Conservation (phyloP, 176 grass and related monocot species). For the Oryza australiensis region DNA sequence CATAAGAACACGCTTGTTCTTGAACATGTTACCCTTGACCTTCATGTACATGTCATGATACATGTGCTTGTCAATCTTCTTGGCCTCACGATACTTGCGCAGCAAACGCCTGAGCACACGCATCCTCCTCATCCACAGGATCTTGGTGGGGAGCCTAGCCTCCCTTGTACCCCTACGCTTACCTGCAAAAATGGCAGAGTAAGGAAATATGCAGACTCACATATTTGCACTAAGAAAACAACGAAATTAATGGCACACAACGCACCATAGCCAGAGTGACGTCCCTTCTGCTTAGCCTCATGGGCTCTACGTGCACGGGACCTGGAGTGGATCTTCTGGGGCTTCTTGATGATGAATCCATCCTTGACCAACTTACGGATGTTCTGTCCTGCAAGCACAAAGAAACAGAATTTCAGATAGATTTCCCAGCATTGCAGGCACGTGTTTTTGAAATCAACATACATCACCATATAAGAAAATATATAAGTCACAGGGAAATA, state of each 20-base stretch:
- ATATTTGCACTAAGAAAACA: background rate
- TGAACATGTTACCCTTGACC: conserved; percentile 72
- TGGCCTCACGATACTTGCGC: conserved; percentile 63
- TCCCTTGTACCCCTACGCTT: conserved; percentile 75
- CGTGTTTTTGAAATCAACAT: background rate
- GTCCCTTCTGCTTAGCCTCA: conserved; percentile 70
- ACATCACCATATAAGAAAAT: background rate
- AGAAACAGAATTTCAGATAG: background rate
- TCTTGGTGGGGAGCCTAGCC: conserved; percentile 71
- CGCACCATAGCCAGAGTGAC: conserved; percentile 67
- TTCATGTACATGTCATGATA: conserved; percentile 80
- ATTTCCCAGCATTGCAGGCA: background rate
- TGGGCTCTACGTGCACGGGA: conserved; percentile 66
- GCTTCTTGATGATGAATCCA: conserved; percentile 71
- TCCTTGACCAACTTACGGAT: conserved; percentile 76
- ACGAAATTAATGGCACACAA: background rate
- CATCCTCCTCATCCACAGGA: conserved; percentile 80
- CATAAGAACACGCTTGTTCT: conserved; percentile 78
- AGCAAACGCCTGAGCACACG: conserved; percentile 65
- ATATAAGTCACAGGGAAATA: background rate
- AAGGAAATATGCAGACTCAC: background rate
- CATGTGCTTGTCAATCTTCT: conserved; percentile 81
- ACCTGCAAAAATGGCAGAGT: conserved; percentile 32
- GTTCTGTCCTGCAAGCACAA: conserved; percentile 52
- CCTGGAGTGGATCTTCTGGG: conserved; percentile 73